Evolutionary conservation across 2,329 filamentous ascomycete genomes (phyloP).

Genomic region (Periglandula ipomoeae): DNA sequence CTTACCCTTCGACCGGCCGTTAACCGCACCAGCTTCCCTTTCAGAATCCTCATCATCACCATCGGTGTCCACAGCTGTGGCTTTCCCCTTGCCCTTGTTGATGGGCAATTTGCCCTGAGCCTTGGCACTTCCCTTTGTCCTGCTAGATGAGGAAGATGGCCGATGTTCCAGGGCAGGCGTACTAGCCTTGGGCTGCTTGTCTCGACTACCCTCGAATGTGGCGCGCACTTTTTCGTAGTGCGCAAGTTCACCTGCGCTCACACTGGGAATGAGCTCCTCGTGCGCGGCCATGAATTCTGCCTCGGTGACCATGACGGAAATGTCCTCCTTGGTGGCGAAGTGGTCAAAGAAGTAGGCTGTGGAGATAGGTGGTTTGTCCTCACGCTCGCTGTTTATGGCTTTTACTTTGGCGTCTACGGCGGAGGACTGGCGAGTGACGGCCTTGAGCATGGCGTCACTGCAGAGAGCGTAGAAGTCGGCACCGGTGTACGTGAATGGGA

Average conservation of each 20-base stretch:
- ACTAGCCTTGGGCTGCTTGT: slow-evolving; percentile 17
- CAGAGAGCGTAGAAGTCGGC: slow-evolving; percentile 96
- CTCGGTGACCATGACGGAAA: slow-evolving; percentile 80
- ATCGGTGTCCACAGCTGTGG: slow-evolving; percentile 19
- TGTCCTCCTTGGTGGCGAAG: slow-evolving; percentile 70
- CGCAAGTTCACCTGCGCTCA: slow-evolving; percentile 81
- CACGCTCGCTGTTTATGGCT: slow-evolving; percentile 47
- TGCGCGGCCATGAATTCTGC: slow-evolving; percentile 79
- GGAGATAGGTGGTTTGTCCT: slow-evolving; percentile 45
- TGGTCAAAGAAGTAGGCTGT: slow-evolving; percentile 97
- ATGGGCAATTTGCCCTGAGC: slow-evolving; percentile 28
- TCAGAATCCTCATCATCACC: slow-evolving; percentile 24
- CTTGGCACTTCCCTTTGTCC: slow-evolving; percentile 9
- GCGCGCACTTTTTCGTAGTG: slow-evolving; percentile 83
- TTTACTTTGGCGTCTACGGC: slow-evolving; percentile 77
- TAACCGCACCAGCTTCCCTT: slow-evolving; percentile 19
- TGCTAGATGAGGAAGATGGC: slow-evolving; percentile 18
- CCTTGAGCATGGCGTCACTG: slow-evolving; percentile 98
- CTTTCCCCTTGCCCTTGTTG: slow-evolving; percentile 30
- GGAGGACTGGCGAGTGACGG: slow-evolving; percentile 81
- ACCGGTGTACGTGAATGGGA: slow-evolving; percentile 95
- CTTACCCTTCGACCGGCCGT: slow-evolving; percentile 40
- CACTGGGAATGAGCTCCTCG: slow-evolving; percentile 80
- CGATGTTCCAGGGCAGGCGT: background rate
- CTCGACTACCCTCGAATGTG: slow-evolving; percentile 61